A percentile compares a stretch with the other conserved stretches of the same genome.
Evolutionary conservation across 2,329 filamentous ascomycete genomes (phyloP).

Genomic region (Alternaria novae-zelandiae): DNA sequence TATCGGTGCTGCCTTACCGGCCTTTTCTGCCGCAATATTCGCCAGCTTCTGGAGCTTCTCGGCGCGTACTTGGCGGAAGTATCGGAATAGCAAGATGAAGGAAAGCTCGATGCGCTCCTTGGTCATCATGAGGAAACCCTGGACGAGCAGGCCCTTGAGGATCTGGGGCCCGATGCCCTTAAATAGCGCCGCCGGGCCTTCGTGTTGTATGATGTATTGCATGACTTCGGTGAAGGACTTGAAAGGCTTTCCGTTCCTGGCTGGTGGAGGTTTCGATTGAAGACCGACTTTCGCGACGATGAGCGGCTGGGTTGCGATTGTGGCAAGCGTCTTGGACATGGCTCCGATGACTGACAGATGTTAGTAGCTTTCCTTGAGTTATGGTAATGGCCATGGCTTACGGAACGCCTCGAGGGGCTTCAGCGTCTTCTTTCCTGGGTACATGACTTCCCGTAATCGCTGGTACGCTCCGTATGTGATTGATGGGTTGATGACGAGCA

Average conservation of each 20-base stretch:
- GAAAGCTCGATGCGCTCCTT: constrained; percentile 93
- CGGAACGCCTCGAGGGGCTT: constrained; percentile 88
- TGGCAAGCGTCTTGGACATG: constrained; percentile 90
- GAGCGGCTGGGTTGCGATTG: constrained; percentile 88
- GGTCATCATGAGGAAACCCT: constrained; percentile 98
- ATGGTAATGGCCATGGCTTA: constrained; percentile 58
- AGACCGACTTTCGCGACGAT: constrained; percentile 98
- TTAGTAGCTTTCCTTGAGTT: constrained; percentile 17
- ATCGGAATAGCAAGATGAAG: constrained; percentile 86
- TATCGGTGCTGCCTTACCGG: constrained; percentile 40
- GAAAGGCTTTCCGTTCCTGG: constrained; percentile 87
- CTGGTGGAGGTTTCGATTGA: constrained; percentile 88
- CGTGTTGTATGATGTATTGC: constrained; percentile 88
- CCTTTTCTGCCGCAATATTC: constrained; percentile 66
- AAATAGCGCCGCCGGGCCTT: constrained; percentile 84
- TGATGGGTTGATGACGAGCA: constrained; percentile 92
- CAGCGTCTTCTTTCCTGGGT: constrained; percentile 76
- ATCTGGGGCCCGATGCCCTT: constrained; percentile 97
- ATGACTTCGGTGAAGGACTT: constrained; percentile 94
- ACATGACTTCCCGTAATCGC: constrained; percentile 77
- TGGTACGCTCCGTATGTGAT: constrained; percentile 99
- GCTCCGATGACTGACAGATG: constrained; percentile 76
- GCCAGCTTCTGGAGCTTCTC: constrained; percentile 73
- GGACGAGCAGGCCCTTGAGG: constrained; percentile 88
- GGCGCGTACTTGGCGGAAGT: constrained; percentile 73